Evolutionary conservation across 2,329 filamentous ascomycete genomes (phyloP).

Genomic region (Teratosphaeria gauchensis): DNA sequence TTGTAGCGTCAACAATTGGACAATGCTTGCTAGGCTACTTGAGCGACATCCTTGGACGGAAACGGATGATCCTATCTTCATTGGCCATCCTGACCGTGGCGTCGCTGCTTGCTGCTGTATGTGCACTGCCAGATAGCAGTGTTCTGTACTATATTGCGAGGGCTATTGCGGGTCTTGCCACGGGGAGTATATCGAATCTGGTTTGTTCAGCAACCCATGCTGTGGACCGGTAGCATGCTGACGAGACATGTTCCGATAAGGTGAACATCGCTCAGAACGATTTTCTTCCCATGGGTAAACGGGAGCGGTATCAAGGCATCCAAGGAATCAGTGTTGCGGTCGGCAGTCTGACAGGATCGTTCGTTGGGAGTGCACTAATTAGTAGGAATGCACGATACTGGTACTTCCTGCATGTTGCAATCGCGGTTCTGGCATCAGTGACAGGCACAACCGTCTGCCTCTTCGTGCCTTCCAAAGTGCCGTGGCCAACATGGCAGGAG

Average conservation of each 20-base stretch:
- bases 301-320: conserved; percentile 13
- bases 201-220: background rate
- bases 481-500: background rate
- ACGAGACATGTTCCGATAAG: background rate
- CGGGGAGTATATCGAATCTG: conserved; percentile 13
- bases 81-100: conserved; percentile 3
- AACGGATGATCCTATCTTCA: conserved; percentile 11
- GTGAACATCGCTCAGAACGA: conserved; percentile 18
- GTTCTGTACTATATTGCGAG: conserved; percentile 2
- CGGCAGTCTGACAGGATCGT: conserved; percentile 12
- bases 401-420: conserved; percentile 10
- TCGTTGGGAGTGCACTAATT: conserved; percentile 11
- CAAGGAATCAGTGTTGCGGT: conserved; percentile 13
- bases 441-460: conserved; percentile 4
- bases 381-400: background rate
- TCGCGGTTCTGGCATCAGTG: conserved; percentile 4
- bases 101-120: background rate
- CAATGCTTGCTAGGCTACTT: conserved; percentile 14
- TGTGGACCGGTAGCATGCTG: background rate
- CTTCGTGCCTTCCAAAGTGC: conserved; percentile 5
- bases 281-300: conserved; percentile 7
- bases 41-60: conserved; percentile 13
- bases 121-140: background rate
- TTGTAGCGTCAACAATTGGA: conserved; percentile 11
- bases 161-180: conserved; percentile 10